Evolutionary conservation across 331 rosid genomes (phyloP), one percentile per base, ranked within the genome.

Genomic region (Spiraea crenata): DNA sequence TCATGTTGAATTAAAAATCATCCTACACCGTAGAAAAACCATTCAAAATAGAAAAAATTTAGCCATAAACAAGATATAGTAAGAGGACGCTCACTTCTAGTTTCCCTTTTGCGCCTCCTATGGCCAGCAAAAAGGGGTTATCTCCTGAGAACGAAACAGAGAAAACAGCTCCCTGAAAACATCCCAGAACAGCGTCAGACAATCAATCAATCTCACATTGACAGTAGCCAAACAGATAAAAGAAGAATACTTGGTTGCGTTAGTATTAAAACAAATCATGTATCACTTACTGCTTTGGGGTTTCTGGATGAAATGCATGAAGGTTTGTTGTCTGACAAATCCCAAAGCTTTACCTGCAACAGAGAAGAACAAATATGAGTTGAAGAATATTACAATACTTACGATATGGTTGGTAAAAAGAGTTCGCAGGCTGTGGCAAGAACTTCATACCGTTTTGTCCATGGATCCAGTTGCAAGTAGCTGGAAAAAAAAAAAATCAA

Each of bases 341-440:
- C 97, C 99, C 99, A 93, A 54, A 93, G 88, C 81, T 90, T 93
- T 57, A 90, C 93, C 98, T 88, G 79, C 72, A 73, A 49, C 52
- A 52, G 67, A 63, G 40, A 47, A 65, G 57, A 11, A 72, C 58
- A 35, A 38, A 63, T 44, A 63, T 50, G 63, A 76, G 52, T 38
- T 34, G 20, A 49, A 71, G 7, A 34, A 16, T 9, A 12, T 9
- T 39, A 67, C 20, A 67, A 46, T 31, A 75, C 44, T 65, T 69
- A 44, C 58, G 31, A 49, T 80, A 70, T 65, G 68, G 65, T 41
- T 9, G 57, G n/a, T 19, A 44, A 35, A 11, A 19, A 40, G 20
- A 70, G 42, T 2, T 11, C 2, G 31, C 41, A 40, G 31, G 8
- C 20, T 14, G 47, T 1, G 61, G 3, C 35, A 62, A n/a, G n/a